phyloP scores from a whole-genome alignment of 225 moss, liverwort and hornwort species.

The Anthoceros angustus region DNA sequence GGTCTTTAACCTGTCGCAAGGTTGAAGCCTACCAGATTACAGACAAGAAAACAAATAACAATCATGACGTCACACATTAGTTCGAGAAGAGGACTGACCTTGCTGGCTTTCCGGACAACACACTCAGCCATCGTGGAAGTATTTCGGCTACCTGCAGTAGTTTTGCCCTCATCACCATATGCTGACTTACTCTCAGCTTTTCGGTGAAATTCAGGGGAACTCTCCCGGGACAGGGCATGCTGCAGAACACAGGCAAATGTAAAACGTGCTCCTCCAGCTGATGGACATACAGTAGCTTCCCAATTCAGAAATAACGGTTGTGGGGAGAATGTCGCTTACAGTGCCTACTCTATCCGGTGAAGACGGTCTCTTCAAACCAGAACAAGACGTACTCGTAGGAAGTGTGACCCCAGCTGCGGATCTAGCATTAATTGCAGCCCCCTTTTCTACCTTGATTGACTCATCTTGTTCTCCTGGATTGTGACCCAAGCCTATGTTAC shows the following conservation, averaged over 20 bases:
- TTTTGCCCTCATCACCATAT: background rate
- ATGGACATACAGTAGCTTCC: background rate
- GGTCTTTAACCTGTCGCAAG: background rate
- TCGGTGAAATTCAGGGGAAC: background rate
- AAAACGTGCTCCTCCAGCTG: background rate
- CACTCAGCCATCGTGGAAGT: background rate
- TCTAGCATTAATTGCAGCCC: too few relatives aligned
- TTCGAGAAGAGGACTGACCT: background rate
- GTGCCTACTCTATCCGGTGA: background rate
- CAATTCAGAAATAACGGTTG: background rate
- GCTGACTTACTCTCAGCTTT: background rate
- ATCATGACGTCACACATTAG: background rate
- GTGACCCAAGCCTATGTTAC: background rate
- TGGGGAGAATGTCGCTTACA: background rate
- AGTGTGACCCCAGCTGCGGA: too few relatives aligned
- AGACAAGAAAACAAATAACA: background rate
- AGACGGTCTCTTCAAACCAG: background rate
- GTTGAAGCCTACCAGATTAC: too few relatives aligned
- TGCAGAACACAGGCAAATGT: too few relatives aligned
- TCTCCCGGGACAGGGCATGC: too few relatives aligned
- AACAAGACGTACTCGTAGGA: too few relatives aligned
- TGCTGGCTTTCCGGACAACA: background rate
- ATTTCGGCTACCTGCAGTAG: background rate
- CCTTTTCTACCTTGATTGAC: background rate
- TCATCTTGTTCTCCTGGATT: background rate